phyloP scores from a whole-genome alignment of 176 grass and related monocot genomes.

The Carex cristatella region DNA sequence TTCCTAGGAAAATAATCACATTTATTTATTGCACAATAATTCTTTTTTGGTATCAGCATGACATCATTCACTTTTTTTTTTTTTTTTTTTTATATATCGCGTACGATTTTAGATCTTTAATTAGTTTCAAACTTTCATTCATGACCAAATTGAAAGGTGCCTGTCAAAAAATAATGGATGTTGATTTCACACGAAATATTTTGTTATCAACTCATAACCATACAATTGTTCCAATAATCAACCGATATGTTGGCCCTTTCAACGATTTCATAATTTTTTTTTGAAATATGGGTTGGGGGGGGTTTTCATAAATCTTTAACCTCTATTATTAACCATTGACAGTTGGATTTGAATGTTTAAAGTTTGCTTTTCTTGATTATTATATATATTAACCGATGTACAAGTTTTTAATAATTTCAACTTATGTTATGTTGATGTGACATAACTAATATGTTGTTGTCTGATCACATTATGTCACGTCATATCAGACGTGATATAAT shows the following conservation, averaged over 20 bases:
- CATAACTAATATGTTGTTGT: no score
- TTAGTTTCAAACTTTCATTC: not conserved
- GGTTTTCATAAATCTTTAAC: no score
- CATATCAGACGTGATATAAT: no score
- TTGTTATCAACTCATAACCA: not conserved
- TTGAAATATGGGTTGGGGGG: no score
- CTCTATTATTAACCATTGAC: no score
- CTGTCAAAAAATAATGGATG: not conserved
- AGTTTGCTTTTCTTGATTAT: not conserved
- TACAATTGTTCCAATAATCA: not conserved
- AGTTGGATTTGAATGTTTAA: not conserved
- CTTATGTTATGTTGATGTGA: not conserved
- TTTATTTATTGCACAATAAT: not conserved
- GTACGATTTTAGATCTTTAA: not conserved
- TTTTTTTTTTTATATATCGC: not conserved
- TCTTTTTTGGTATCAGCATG: not conserved
- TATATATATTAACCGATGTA: no score
- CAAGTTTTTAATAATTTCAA: not conserved
- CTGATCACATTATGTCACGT: no score
- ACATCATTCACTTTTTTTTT: not conserved
- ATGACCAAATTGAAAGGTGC: not conserved
- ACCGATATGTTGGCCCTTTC: not conserved
- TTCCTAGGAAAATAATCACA: not conserved
- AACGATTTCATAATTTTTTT: not conserved
- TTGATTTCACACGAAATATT: not conserved